Evolutionary conservation across 1,139 yeast species (phyloP).

Genomic region (Lodderomyces margitis): DNA sequence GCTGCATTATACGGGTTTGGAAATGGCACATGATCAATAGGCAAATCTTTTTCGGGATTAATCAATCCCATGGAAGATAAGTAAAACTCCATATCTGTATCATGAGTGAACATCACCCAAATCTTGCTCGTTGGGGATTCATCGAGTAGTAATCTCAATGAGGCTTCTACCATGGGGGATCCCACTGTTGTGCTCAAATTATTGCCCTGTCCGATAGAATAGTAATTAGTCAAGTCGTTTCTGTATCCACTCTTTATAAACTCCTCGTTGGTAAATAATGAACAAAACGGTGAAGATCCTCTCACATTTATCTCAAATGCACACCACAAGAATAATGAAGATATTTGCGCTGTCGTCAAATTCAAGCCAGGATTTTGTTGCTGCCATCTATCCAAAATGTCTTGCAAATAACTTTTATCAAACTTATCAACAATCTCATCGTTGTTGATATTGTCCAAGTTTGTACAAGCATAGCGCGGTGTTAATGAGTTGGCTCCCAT

Average conservation of each 20-base stretch:
- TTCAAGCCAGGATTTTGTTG: constrained; percentile 29
- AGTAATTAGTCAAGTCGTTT: constrained; percentile 45
- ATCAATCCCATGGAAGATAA: constrained; percentile 50
- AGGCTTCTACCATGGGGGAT: constrained; percentile 49
- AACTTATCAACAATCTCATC: constrained; percentile 12
- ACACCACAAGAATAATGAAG: constrained; percentile 43
- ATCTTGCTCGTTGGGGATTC: constrained; percentile 28
- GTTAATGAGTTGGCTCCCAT: constrained; percentile 40
- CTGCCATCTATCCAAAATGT: constrained; percentile 38
- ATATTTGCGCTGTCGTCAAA: constrained; percentile 41
- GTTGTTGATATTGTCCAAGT: constrained; percentile 13
- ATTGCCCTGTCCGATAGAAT: constrained; percentile 51
- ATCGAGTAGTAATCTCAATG: constrained; percentile 35
- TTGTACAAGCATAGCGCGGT: constrained; percentile 27
- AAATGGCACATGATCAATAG: constrained; percentile 25
- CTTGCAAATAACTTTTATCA: constrained; percentile 27
- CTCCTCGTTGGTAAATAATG: constrained; percentile 50
- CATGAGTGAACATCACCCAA: constrained; percentile 54
- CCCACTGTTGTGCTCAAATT: constrained; percentile 44
- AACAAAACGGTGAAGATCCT: constrained; percentile 49
- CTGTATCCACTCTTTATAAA: constrained; percentile 34
- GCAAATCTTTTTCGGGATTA: constrained; percentile 25
- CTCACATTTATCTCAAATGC: constrained; percentile 54
- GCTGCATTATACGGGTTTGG: constrained; percentile 42
- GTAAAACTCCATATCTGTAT: constrained; percentile 49